Conservation (phyloP, 1,139 yeast genomes). For the Yamadazyma dendronema region DNA sequence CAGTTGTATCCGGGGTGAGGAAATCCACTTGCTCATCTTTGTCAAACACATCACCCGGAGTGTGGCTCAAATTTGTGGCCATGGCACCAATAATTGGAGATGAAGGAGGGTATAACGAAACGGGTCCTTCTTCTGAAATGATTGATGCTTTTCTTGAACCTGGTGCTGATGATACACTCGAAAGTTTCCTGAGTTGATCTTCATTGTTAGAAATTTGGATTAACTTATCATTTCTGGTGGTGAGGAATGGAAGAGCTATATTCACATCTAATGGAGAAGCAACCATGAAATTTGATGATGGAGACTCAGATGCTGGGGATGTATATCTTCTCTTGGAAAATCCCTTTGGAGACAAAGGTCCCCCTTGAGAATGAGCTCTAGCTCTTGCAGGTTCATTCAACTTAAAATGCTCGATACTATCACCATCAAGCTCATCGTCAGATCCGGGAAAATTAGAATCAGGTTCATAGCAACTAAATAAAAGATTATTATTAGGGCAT, state of each 20-base stretch:
- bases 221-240: slow-evolving; percentile 39
- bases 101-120: slow-evolving; percentile 20
- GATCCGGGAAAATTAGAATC: slow-evolving; percentile 7
- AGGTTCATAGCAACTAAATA: slow-evolving; percentile 55
- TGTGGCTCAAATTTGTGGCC: slow-evolving; percentile 40
- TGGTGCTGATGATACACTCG: slow-evolving; percentile 13
- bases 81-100: slow-evolving; percentile 43
- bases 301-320: slow-evolving; percentile 2
- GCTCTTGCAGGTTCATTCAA: slow-evolving; percentile 8
- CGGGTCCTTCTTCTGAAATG: slow-evolving; percentile 12
- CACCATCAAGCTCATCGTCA: slow-evolving; percentile 11
- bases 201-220: slow-evolving; percentile 24
- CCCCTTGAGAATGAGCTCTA: background rate
- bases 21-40: slow-evolving; percentile 21
- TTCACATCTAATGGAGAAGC: slow-evolving; percentile 48
- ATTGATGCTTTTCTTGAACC: slow-evolving; percentile 26
- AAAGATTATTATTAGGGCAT: slow-evolving; percentile 58
- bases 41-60: slow-evolving; percentile 18
- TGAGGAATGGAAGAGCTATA: slow-evolving; percentile 46
- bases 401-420: slow-evolving; percentile 13
- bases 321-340: slow-evolving; percentile 2
- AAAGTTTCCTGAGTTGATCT: slow-evolving; percentile 17
- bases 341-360: slow-evolving; percentile 1
- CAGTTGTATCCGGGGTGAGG: slow-evolving; percentile 30
- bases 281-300: slow-evolving; percentile 23